Conservation (phyloP, 768 basidiomycete species). For the Pseudohyphozyma bogoriensis region DNA sequence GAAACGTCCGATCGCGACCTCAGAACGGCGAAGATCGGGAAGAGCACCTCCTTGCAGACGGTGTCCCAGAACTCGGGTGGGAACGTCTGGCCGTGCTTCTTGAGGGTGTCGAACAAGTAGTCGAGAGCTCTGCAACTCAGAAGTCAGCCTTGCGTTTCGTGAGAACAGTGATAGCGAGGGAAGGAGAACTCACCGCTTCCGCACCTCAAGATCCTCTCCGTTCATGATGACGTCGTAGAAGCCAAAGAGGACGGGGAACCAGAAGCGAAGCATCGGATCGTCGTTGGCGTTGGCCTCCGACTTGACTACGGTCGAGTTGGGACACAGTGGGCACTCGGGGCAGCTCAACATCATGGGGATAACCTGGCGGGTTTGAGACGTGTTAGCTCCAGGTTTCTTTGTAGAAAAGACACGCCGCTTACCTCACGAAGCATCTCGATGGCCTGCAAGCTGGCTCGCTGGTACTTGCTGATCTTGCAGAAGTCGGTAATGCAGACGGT, state of each 20-base stretch:
- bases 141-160: background rate
- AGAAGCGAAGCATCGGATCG: constrained; percentile 88
- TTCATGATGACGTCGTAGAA: constrained; percentile 99
- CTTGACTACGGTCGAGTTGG: constrained; percentile 20
- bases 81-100: constrained; percentile 74
- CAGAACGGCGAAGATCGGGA: constrained; percentile 95
- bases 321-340: constrained; percentile 51
- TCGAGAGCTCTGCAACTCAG: constrained; percentile 97
- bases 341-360: constrained; percentile 83
- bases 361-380: constrained; percentile 48
- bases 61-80: constrained; percentile 93
- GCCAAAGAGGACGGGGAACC: constrained; percentile 94
- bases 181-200: constrained; percentile 62
- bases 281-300: constrained; percentile 29
- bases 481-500: constrained; percentile 98
- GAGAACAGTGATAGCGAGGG: background rate
- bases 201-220: constrained; percentile 93
- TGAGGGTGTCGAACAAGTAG: constrained; percentile 86
- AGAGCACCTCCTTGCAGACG: constrained; percentile 89
- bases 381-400: background rate
- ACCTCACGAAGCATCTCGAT: constrained; percentile 74
- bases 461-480: constrained; percentile 98
- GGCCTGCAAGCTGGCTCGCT: constrained; percentile 90
- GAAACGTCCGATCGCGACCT: constrained; percentile 86
- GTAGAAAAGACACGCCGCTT: background rate